Evolutionary conservation across 208 protist genomes (phyloP), one percentile per base, ranked within the genome.

Genomic region (Crithidia brevicula): DNA sequence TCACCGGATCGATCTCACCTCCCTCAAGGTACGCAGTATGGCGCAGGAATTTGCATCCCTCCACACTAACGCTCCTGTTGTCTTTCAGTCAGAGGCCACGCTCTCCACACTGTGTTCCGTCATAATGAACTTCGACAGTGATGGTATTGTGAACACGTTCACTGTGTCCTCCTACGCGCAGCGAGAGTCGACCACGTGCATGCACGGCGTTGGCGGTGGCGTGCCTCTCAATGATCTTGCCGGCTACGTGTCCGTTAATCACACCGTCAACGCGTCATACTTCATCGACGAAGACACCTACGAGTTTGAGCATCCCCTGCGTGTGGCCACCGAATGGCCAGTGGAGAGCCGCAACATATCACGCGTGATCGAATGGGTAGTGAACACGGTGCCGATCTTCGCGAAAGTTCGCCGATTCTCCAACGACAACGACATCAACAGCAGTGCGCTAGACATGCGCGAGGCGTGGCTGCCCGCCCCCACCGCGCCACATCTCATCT

Each of bases 211-310:
- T 5, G 5, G 3, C 4, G 18, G 27, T 23, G 23, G 13, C 23
- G 40, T 22, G 20, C 20, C 57, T 2, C 13, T 18, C 13, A 11
- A 18, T 3, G 16, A 10, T 22, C 38, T 68, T 23, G 33, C 38
- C 11, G 62, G 62, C 4, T 49, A 49, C 62, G 28, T 68, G 34
- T 68, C 62, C 25, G 9, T 27, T 45, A 58, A 68, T 13, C 30
- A 59, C 38, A 57, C 16, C 28, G 23, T 68, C 28, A 68, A 68
- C n/a, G 47, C 27, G 8, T 40, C 51, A 11, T 67, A 67, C 47
- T 42, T 42, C 43, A 28, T 67, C 3, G 47, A 67, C 47, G 25
- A 34, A 18, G 27, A 49, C 1, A 67, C 27, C 11, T 47, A 42
- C 31, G 18, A 30, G 31, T 47, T 56, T 49, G 23, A 16, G 6